Conservation (phyloP, 192 early-diverging fungal genomes). For the Backusella macrospora region DNA sequence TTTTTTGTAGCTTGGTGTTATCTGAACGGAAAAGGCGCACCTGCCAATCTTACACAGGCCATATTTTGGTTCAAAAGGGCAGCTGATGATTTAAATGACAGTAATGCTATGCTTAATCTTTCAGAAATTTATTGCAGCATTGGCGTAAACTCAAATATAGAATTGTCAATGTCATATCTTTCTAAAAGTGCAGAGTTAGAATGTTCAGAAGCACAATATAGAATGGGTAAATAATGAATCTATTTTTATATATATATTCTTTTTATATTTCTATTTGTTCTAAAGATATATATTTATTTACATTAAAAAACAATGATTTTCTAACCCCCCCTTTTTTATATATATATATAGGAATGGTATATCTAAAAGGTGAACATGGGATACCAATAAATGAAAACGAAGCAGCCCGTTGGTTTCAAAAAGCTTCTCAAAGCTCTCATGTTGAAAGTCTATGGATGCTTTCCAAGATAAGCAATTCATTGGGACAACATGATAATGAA, state of each 20-base stretch:
- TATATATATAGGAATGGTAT: neutral
- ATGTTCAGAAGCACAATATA: constrained; percentile 27
- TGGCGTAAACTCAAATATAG: neutral
- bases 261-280: neutral
- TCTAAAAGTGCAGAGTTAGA: constrained; percentile 24
- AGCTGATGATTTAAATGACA: constrained; percentile 34
- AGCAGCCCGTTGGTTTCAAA: constrained; percentile 25
- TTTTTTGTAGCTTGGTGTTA: constrained; percentile 30
- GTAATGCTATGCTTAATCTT: constrained; percentile 23
- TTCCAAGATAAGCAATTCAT: neutral
- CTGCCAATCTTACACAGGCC: constrained; percentile 15
- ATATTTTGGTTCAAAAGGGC: constrained; percentile 37
- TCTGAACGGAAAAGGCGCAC: constrained; percentile 29
- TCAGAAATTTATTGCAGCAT: constrained; percentile 16
- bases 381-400: constrained; percentile 16
- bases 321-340: neutral
- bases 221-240: constrained; percentile 24
- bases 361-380: constrained; percentile 9
- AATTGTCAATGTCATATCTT: constrained; percentile 14
- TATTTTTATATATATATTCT: neutral
- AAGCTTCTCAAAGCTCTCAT: constrained; percentile 7
- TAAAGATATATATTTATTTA: neutral
- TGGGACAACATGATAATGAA: neutral
- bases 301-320: too few species aligned
- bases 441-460: constrained; percentile 7